These are phyloP conservation scores for Dothistroma pini DNA, from an alignment of 2,329 filamentous ascomycete genomes.

Conservation along the genomic window DNA sequence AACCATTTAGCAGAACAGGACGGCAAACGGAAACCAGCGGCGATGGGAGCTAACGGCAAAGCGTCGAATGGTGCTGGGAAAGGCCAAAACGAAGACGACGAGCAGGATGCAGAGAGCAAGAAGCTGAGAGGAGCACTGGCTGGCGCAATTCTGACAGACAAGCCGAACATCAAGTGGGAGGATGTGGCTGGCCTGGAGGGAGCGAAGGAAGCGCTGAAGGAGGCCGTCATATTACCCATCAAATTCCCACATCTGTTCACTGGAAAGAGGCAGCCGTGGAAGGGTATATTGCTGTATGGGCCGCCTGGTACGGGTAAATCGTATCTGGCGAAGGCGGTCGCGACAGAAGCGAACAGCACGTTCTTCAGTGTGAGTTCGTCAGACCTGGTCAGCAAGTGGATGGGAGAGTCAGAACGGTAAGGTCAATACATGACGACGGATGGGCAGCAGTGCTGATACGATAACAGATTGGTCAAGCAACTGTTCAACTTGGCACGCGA, in stretches of 20 bases:
- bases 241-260: constrained; percentile 97
- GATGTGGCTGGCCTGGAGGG: constrained; percentile 92
- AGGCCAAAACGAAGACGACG: constrained; percentile 60
- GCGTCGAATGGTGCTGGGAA: constrained; percentile 61
- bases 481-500: constrained; percentile 97
- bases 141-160: constrained; percentile 89
- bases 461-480: constrained; percentile 79
- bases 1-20: constrained; percentile 76
- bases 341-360: constrained; percentile 96
- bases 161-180: constrained; percentile 96
- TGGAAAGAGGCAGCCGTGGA: constrained; percentile 96
- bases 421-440: constrained; percentile 23
- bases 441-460: constrained; percentile 10
- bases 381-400: constrained; percentile 98
- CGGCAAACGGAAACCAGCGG: constrained; percentile 62
- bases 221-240: constrained; percentile 95
- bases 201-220: constrained; percentile 95
- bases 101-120: constrained; percentile 81
- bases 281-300: constrained; percentile 92
- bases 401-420: constrained; percentile 97
- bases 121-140: constrained; percentile 88
- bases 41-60: constrained; percentile 69
- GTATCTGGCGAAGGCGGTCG: constrained; percentile 94
- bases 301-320: constrained; percentile 97
- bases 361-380: constrained; percentile 99